Conservation (phyloP, 331 rosid genomes). For the Stylosanthes scabra region DNA sequence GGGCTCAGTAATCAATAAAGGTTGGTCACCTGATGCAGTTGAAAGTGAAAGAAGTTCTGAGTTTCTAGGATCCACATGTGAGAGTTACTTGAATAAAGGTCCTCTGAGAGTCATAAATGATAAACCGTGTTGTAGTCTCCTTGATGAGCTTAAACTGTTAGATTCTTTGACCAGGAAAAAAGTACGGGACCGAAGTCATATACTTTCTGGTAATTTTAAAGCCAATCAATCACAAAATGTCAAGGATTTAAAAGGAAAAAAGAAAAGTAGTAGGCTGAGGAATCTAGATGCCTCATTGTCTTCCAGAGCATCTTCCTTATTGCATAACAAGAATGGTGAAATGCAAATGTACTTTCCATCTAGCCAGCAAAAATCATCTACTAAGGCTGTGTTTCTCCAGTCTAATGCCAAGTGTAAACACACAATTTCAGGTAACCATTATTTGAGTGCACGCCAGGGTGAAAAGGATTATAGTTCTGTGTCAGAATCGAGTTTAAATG, state of each 20-base stretch:
- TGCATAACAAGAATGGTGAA: constrained; percentile 37
- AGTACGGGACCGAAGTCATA: constrained; percentile 44
- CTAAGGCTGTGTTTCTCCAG: constrained; percentile 34
- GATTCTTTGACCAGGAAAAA: constrained; percentile 69
- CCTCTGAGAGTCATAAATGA: constrained; percentile 41
- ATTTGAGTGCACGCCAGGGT: constrained; percentile 22
- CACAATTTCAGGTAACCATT: constrained; percentile 46
- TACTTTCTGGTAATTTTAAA: constrained; percentile 31
- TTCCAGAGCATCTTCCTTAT: constrained; percentile 39
- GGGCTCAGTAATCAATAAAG: constrained; percentile 61
- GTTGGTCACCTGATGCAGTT: constrained; percentile 57
- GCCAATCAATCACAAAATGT: constrained; percentile 37
- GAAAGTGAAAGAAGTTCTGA: constrained; percentile 59
- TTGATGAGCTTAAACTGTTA: constrained; percentile 65
- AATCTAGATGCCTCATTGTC: constrained; percentile 40
- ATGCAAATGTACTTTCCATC: constrained; percentile 34
- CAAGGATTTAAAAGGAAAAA: constrained; percentile 43
- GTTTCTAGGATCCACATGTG: constrained; percentile 43
- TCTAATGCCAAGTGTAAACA: constrained; percentile 26
- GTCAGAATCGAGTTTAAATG: constrained; percentile 40
- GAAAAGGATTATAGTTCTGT: constrained; percentile 38
- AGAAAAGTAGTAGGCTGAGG: constrained; percentile 45
- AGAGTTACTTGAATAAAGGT: constrained; percentile 42
- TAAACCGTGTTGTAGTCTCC: constrained; percentile 56
- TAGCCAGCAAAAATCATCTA: constrained; percentile 30